Percentiles rank a stretch among this genome's conserved stretches.
Evolutionary conservation across 2,329 filamentous ascomycete species (phyloP).

Genomic region (Nannizzia gypsea): DNA sequence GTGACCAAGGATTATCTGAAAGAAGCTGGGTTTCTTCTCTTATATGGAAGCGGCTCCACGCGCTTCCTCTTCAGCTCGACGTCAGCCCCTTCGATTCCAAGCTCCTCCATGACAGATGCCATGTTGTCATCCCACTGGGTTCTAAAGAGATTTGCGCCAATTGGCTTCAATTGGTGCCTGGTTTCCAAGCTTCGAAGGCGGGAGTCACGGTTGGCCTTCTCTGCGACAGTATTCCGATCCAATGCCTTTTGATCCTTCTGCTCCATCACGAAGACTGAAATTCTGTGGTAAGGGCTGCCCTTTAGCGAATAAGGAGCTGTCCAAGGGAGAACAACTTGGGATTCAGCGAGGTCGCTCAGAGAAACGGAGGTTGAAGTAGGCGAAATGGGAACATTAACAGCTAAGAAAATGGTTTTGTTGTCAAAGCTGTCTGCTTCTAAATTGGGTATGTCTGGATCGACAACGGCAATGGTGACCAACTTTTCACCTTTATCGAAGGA

Average conservation of each 20-base stretch:
- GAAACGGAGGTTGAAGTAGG: slow-evolving; percentile 51
- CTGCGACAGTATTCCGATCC: slow-evolving; percentile 46
- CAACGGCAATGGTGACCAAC: slow-evolving; percentile 69
- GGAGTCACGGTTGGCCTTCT: slow-evolving; percentile 51
- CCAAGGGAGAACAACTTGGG: slow-evolving; percentile 67
- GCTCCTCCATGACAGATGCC: slow-evolving; percentile 71
- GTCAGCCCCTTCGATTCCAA: slow-evolving; percentile 62
- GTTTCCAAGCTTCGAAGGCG: slow-evolving; percentile 62
- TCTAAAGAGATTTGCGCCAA: slow-evolving; percentile 82
- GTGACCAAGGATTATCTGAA: slow-evolving; percentile 28
- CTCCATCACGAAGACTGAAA: slow-evolving; percentile 72
- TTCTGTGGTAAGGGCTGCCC: slow-evolving; percentile 80
- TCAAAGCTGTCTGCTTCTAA: slow-evolving; percentile 61
- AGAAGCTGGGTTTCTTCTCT: slow-evolving; percentile 43
- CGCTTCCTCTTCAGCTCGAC: slow-evolving; percentile 75
- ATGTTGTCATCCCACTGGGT: slow-evolving; percentile 82
- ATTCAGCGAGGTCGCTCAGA: slow-evolving; percentile 50
- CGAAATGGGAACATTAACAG: slow-evolving; percentile 57
- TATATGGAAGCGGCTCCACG: slow-evolving; percentile 55
- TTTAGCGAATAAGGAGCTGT: slow-evolving; percentile 77
- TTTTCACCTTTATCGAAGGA: slow-evolving; percentile 71
- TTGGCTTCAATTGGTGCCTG: slow-evolving; percentile 55
- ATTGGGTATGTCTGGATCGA: slow-evolving; percentile 85
- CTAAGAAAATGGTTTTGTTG: slow-evolving; percentile 78
- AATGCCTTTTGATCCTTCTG: slow-evolving; percentile 53